A percentile compares a stretch with the other conserved stretches of the same genome.
These are phyloP conservation scores for Mercurialis annua DNA, from an alignment of 345 rosid species.

Conservation along the genomic window DNA sequence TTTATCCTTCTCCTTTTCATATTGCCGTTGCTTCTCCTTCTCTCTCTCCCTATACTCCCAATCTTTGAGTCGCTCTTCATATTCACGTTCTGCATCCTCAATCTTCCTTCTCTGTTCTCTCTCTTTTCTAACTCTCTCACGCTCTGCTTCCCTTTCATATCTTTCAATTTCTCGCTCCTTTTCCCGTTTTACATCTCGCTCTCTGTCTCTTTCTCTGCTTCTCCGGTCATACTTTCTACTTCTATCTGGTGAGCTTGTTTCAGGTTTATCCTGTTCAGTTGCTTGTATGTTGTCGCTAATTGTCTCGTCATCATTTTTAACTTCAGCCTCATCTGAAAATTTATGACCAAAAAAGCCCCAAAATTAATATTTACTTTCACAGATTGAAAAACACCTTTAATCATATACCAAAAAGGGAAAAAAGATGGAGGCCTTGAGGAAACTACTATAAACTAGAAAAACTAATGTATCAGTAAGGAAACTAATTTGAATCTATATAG, in stretches of 20 bases:
- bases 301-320: conserved; percentile 63
- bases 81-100: conserved; percentile 91
- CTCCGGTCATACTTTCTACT: conserved; percentile 68
- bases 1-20: conserved; percentile 90
- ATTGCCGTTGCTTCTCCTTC: conserved; percentile 83
- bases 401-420: background rate
- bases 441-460: no score
- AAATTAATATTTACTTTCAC: background rate
- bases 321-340: conserved; percentile 50
- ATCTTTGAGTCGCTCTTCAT: conserved; percentile 79
- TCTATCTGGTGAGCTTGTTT: conserved; percentile 76
- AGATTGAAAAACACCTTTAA: background rate
- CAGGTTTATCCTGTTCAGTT: conserved; percentile 65
- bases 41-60: conserved; percentile 97
- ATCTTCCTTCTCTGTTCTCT: conserved; percentile 89
- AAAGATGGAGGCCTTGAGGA: background rate
- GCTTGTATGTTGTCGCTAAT: conserved; percentile 52
- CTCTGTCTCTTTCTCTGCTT: conserved; percentile 70
- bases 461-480: background rate
- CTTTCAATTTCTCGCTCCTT: conserved; percentile 87
- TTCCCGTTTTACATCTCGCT: conserved; percentile 62
- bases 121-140: conserved; percentile 82
- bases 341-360: background rate
- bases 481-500: background rate
- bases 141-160: conserved; percentile 85